Evolutionary conservation across 2,329 filamentous ascomycete genomes (phyloP).

Genomic region (Pyrenochaeta sp.): DNA sequence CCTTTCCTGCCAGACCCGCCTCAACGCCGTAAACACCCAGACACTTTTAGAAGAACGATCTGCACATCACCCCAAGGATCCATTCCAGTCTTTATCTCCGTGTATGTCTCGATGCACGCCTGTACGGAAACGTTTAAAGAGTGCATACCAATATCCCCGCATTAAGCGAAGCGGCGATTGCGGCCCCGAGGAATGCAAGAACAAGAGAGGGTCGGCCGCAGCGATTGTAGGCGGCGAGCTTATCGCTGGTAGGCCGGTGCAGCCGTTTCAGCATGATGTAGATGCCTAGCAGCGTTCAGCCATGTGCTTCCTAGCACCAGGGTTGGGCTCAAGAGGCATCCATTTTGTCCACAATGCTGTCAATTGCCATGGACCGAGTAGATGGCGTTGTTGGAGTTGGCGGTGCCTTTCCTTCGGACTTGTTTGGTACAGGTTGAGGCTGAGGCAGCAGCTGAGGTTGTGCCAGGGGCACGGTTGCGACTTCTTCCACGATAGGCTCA

Average conservation of each 20-base stretch:
- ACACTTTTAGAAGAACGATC: conserved; percentile 14
- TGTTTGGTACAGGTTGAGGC: conserved; percentile 22
- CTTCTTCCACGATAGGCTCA: conserved; percentile 32
- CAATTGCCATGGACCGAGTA: conserved; percentile 49
- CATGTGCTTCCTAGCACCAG: conserved; percentile 8
- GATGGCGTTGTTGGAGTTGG: conserved; percentile 49
- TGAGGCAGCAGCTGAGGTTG: conserved; percentile 14
- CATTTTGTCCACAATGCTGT: conserved; percentile 51
- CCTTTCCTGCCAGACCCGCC: conserved; percentile 2
- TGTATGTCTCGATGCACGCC: background rate
- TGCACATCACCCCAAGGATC: background rate
- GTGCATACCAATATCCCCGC: conserved; percentile 2
- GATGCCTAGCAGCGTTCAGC: conserved; percentile 1
- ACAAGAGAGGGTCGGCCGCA: conserved; percentile 4
- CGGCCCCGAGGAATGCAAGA: conserved; percentile 2
- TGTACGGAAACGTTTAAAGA: background rate
- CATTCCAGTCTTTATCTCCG: background rate
- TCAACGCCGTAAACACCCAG: conserved; percentile 23
- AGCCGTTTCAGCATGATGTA: background rate
- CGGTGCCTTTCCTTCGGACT: conserved; percentile 43
- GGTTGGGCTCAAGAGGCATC: conserved; percentile 38
- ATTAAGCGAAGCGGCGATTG: conserved; percentile 5
- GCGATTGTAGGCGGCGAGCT: conserved; percentile 6
- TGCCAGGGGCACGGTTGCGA: conserved; percentile 25
- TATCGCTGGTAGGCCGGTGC: conserved; percentile 6